These are phyloP conservation scores for Aschersonia sp. DNA, from an alignment of 2,329 filamentous ascomycete genomes.

Conservation along the genomic window DNA sequence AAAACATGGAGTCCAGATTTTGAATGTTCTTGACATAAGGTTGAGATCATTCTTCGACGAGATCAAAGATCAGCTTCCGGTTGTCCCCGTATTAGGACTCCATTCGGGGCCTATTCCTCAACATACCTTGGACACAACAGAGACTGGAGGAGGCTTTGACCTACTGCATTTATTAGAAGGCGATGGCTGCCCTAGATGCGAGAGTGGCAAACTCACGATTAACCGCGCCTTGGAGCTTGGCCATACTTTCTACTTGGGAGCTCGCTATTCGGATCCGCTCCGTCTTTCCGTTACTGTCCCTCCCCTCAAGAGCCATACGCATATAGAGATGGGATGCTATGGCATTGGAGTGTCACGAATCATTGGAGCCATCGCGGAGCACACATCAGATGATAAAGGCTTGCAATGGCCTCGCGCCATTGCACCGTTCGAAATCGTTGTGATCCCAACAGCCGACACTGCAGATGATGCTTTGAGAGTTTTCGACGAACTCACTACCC, in stretches of 20 bases:
- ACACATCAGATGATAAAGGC: constrained; percentile 55
- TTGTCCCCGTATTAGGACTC: constrained; percentile 9
- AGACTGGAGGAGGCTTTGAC: constrained; percentile 30
- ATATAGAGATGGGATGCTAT: constrained; percentile 90
- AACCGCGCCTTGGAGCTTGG: constrained; percentile 76
- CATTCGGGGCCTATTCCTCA: constrained; percentile 1
- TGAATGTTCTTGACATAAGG: constrained; percentile 21
- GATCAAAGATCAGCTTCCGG: constrained; percentile 10
- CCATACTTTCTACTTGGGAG: constrained; percentile 89
- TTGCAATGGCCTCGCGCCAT: constrained; percentile 81
- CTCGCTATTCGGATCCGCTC: constrained; percentile 70
- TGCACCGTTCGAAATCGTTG: constrained; percentile 65
- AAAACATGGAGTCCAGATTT: constrained; percentile 6
- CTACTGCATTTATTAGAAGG: constrained; percentile 52
- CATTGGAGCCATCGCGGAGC: constrained; percentile 72
- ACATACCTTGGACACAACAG: constrained; percentile 4
- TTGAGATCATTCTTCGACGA: constrained; percentile 12
- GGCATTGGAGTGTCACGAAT: constrained; percentile 89
- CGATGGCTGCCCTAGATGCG: constrained; percentile 61
- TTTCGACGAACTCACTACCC: constrained; percentile 42
- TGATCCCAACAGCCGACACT: constrained; percentile 40
- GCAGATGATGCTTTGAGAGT: constrained; percentile 38
- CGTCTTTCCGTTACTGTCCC: constrained; percentile 41
- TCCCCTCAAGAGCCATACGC: constrained; percentile 19
- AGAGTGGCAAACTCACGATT: constrained; percentile 44